Evolutionary conservation across 164 flowering plant genomes (phyloP), one percentile per base, ranked within the genome.

Genomic region (Santalum album): DNA sequence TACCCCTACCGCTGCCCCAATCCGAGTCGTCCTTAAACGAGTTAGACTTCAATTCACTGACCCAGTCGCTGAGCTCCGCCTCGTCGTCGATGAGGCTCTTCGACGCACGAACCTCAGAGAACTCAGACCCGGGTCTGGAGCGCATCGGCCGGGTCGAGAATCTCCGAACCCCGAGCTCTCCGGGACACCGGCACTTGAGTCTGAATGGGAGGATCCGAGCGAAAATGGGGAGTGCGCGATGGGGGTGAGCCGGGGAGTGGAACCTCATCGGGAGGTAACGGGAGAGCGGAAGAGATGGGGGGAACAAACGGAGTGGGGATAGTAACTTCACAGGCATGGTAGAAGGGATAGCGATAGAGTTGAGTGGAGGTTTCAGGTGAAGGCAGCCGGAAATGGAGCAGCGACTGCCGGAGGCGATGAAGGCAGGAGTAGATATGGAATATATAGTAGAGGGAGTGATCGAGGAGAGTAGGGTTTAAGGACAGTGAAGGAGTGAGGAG

Each of bases 71-170:
- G 53, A 87, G 66, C 14, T 87, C 91, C 15, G 75, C 84, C 65
- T 87, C 91, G 58, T 87, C 91, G 47, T 87, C 90, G 40, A 84
- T 52, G 32, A 87, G 55, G 53, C 90, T 87, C 81, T 74, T 80
- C 2, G 79, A 60, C 12, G 62, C 62, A 23, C 69, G 47, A 21
- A 27, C 38, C 43, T 55, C 63, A 45, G n/a, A n/a, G n/a, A n/a
- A n/a, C 20, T 23, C 71, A 7, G 77, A 46, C 12, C 72, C 63
- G 53, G 63, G 44, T 34, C 72, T 57, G 49, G 72, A 26, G 17
- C 75, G 63, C 49, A 56, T 53, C 17, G 81, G 40, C 5, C 81
- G 75, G 21, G 74, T 69, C 2, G 87, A 84, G 44, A 75, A 60
- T 12, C 44, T 43, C 14, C 72, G 68, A 1, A 32, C 22, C 1